Conservation (phyloP, 2,329 filamentous ascomycete genomes). For the Botrytis tulipae region DNA sequence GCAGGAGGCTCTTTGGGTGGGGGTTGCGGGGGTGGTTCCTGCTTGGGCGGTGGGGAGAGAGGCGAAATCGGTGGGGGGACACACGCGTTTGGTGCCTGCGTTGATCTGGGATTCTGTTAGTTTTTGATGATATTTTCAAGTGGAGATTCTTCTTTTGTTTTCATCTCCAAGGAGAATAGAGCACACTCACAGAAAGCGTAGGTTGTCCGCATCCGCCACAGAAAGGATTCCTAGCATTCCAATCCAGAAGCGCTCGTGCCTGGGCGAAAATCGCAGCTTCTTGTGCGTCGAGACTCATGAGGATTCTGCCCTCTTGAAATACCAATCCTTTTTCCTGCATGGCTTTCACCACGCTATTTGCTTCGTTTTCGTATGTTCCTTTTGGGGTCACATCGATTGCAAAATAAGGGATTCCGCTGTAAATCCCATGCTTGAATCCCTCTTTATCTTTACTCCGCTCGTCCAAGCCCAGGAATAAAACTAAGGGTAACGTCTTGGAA, state of each 20-base stretch:
- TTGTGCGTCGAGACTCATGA: conserved; percentile 46
- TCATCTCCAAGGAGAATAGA: background rate
- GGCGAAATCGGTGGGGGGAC: conserved; percentile 66
- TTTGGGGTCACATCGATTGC: conserved; percentile 83
- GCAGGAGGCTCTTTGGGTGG: conserved; percentile 64
- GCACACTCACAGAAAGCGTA: conserved; percentile 62
- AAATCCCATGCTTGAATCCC: conserved; percentile 59
- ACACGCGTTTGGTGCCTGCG: conserved; percentile 77
- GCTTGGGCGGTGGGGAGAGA: conserved; percentile 40
- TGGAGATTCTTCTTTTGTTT: background rate
- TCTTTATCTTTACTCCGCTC: conserved; percentile 52
- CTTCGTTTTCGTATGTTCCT: conserved; percentile 59
- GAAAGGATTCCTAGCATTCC: conserved; percentile 90
- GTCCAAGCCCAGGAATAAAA: conserved; percentile 84
- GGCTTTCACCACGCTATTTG: conserved; percentile 57
- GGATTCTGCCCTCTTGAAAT: conserved; percentile 65
- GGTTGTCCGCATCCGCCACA: conserved; percentile 84
- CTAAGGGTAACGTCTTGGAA: conserved; percentile 59
- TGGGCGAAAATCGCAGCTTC: conserved; percentile 86
- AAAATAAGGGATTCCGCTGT: conserved; percentile 81
- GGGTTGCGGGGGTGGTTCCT: conserved; percentile 41
- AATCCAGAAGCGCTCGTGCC: conserved; percentile 83
- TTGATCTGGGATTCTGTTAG: conserved; percentile 42
- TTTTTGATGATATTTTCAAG: background rate
- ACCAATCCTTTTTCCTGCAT: conserved; percentile 60